Evolutionary conservation across 331 rosid species (phyloP).

Genomic region (Acacia pycnantha): DNA sequence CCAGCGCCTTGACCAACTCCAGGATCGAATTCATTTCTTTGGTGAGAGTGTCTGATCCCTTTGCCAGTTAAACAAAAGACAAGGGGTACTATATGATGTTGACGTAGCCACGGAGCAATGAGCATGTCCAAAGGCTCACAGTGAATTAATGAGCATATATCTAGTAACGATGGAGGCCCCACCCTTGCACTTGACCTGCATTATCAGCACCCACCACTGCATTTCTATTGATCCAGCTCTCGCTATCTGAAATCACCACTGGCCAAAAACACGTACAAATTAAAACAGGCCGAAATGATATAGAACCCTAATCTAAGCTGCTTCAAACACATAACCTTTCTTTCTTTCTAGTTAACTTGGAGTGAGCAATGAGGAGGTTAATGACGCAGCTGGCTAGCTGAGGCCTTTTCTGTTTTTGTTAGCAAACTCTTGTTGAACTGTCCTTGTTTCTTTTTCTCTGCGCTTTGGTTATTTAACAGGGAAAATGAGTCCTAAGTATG

Average conservation of each 20-base stretch:
- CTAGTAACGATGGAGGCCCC: neutral
- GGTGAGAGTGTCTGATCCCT: too few species aligned
- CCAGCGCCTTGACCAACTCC: too few species aligned
- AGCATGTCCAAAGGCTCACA: neutral
- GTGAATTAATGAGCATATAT: neutral
- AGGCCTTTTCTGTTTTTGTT: neutral
- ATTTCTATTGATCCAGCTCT: neutral
- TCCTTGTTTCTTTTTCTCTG: neutral
- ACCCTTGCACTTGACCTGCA: slow-evolving; percentile 4
- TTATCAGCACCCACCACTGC: neutral
- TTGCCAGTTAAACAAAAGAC: too few species aligned
- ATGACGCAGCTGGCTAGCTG: neutral
- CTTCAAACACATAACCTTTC: neutral
- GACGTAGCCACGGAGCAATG: slow-evolving; percentile 2
- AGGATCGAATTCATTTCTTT: too few species aligned
- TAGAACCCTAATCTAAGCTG: neutral
- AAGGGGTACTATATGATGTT: neutral
- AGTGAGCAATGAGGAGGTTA: neutral
- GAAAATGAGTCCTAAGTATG: neutral
- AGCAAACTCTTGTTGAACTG: neutral
- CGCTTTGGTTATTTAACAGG: neutral
- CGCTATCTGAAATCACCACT: neutral
- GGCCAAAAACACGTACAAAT: neutral
- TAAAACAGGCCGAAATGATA: too few species aligned
- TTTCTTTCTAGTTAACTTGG: neutral